A percentile compares a stretch with the other conserved stretches of the same genome.
Evolutionary conservation across 345 rosid species (phyloP).

Genomic region (Luvunga scandens): DNA sequence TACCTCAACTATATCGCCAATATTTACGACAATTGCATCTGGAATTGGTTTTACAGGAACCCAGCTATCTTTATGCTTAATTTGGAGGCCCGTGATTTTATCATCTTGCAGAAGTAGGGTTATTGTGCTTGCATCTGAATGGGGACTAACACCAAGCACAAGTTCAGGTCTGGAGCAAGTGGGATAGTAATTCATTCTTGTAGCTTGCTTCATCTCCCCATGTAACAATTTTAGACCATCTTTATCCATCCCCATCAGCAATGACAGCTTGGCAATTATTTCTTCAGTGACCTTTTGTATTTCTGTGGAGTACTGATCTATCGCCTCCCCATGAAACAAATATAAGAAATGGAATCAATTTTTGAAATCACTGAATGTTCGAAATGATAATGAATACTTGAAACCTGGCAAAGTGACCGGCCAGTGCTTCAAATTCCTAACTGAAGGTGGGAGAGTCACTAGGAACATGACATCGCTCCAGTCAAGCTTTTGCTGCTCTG

Average conservation of each 20-base stretch:
- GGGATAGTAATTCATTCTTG: slow-evolving; percentile 33
- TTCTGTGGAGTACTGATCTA: slow-evolving; percentile 19
- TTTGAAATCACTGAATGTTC: not conserved
- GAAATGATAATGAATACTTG: slow-evolving; percentile 15
- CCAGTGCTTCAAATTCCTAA: slow-evolving; percentile 20
- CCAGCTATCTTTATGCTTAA: slow-evolving; percentile 20
- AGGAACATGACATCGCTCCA: slow-evolving; percentile 26
- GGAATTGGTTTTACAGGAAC: slow-evolving; percentile 32
- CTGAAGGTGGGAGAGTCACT: slow-evolving; percentile 9
- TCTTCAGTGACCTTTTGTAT: not conserved
- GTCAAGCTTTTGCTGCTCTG: slow-evolving; percentile 30
- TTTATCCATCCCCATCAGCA: slow-evolving; percentile 19
- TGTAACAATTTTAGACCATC: slow-evolving; percentile 11
- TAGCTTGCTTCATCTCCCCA: slow-evolving; percentile 21
- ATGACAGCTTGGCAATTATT: slow-evolving; percentile 15
- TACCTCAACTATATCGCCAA: slow-evolving; percentile 28
- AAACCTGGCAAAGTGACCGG: slow-evolving; percentile 19
- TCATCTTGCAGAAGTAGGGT: slow-evolving; percentile 31
- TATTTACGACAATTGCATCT: slow-evolving; percentile 25
- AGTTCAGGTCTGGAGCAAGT: slow-evolving; percentile 25
- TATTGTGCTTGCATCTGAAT: slow-evolving; percentile 22
- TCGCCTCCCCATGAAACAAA: slow-evolving; percentile 9
- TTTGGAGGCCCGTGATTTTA: slow-evolving; percentile 29
- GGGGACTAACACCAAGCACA: slow-evolving; percentile 23
- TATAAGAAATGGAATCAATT: not conserved